Conservation (phyloP, 352 stramenopile genomes). For the Globisporangium okanoganense region DNA sequence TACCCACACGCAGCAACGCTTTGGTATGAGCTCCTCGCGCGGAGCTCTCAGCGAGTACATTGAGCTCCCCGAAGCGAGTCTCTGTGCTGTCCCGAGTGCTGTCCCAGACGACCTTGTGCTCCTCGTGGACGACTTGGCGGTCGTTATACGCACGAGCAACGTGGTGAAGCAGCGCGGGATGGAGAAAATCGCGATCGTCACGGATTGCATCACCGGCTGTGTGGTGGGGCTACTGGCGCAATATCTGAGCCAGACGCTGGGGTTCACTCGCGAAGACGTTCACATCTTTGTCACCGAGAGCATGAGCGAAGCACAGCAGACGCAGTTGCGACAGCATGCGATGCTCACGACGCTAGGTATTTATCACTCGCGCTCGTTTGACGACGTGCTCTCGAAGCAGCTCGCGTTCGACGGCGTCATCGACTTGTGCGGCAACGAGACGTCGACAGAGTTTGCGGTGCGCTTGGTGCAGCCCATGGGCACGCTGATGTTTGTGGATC, state of each 20-base stretch:
- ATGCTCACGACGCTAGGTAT: slow-evolving; percentile 31
- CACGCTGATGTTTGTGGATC: slow-evolving; percentile 35
- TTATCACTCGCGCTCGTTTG: slow-evolving; percentile 24
- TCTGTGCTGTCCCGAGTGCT: slow-evolving; percentile 23
- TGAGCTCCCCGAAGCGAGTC: slow-evolving; percentile 30
- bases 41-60: slow-evolving; percentile 41
- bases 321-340: slow-evolving; percentile 15
- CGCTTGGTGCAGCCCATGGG: slow-evolving; percentile 44
- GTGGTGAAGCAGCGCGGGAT: slow-evolving; percentile 22
- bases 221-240: slow-evolving; percentile 19
- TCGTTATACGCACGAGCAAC: slow-evolving; percentile 30
- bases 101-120: slow-evolving; percentile 43
- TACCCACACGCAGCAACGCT: neutral
- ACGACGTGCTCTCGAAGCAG: slow-evolving; percentile 14
- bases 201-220: slow-evolving; percentile 20
- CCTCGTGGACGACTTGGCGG: slow-evolving; percentile 31
- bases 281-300: slow-evolving; percentile 25
- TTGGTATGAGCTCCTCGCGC: slow-evolving; percentile 29
- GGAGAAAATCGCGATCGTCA: slow-evolving; percentile 25
- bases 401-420: slow-evolving; percentile 38
- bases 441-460: slow-evolving; percentile 38
- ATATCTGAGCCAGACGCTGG: slow-evolving; percentile 25
- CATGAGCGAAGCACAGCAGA: neutral
- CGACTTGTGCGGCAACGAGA: slow-evolving; percentile 45
- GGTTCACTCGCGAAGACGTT: slow-evolving; percentile 20